Evolutionary conservation across 441 rosid genomes (phyloP).

Genomic region (Heliophila coronopifolia): DNA sequence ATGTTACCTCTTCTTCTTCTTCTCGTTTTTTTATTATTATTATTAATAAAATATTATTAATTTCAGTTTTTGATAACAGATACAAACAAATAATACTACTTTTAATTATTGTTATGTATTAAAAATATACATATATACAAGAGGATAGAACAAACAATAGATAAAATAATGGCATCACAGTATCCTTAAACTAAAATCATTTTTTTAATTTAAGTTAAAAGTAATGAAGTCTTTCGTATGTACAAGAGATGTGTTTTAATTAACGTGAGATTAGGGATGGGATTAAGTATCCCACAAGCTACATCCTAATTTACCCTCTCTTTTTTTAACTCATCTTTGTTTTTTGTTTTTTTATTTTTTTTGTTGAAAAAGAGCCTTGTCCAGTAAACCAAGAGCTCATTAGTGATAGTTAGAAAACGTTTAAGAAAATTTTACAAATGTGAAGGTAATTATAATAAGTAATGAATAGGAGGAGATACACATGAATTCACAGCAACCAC

Average conservation of each 20-base stretch:
- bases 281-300: conserved; percentile 24
- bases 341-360: background rate
- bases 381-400: conserved; percentile 14
- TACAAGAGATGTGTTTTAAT: conserved; percentile 29
- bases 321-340: conserved; percentile 1
- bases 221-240: conserved; percentile 31
- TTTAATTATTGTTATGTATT: conserved; percentile 20
- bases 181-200: conserved; percentile 17
- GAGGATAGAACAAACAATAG: background rate
- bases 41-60: background rate
- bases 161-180: conserved; percentile 8
- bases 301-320: background rate
- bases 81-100: conserved; percentile 32
- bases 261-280: conserved; percentile 32
- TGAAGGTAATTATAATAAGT: conserved; percentile 6
- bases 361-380: background rate
- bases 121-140: background rate
- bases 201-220: conserved; percentile 7
- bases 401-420: conserved; percentile 10
- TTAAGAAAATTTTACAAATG: conserved; percentile 11
- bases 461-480: background rate
- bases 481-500: conserved; percentile 19
- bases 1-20: conserved; percentile 45
- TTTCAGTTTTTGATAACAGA: conserved; percentile 25
- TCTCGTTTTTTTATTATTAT: conserved; percentile 5